Conservation (phyloP, 2,329 filamentous ascomycete species). For the Talaromyces sp. region DNA sequence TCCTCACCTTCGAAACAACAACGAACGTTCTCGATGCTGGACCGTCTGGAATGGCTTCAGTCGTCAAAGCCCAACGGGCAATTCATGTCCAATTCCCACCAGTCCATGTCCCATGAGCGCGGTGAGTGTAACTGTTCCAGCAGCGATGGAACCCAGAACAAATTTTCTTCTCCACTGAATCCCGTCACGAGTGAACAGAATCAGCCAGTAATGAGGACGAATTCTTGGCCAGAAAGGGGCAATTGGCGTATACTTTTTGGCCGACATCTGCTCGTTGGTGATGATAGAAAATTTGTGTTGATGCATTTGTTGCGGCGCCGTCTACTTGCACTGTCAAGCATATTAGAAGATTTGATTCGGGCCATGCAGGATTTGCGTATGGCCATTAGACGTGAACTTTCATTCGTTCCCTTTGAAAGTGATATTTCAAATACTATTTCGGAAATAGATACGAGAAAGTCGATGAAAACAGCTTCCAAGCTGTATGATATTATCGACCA, state of each 20-base stretch:
- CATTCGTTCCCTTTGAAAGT: neutral
- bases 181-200: neutral
- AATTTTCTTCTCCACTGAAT: neutral
- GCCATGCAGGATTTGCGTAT: neutral
- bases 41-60: neutral
- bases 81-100: neutral
- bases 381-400: neutral
- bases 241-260: neutral
- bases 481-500: neutral
- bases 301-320: neutral
- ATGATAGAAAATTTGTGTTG: neutral
- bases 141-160: neutral
- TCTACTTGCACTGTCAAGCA: neutral
- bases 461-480: neutral
- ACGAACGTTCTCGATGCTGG: neutral
- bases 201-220: neutral
- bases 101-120: neutral
- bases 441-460: neutral
- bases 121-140: neutral
- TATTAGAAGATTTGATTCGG: neutral
- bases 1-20: neutral
- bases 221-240: neutral
- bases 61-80: neutral
- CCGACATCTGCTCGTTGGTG: neutral
- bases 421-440: neutral